Evolutionary conservation across 192 early-diverging fungal species (phyloP).

Genomic region (Martensiomyces pterosporus): DNA sequence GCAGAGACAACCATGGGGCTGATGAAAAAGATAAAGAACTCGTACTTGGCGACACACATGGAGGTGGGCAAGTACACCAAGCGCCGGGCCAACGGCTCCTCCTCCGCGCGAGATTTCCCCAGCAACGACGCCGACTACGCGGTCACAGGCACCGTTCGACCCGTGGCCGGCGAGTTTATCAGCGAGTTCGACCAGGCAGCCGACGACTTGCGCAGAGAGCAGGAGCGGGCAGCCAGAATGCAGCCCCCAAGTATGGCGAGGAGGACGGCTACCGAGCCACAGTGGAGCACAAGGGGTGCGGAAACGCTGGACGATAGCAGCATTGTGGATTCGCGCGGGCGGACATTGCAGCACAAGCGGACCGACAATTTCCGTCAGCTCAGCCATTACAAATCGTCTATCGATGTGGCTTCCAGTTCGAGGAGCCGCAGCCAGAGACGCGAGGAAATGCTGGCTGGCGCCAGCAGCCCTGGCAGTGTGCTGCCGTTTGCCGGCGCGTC

Average conservation of each 20-base stretch:
- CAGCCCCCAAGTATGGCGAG: neutral
- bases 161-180: slow-evolving; percentile 19
- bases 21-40: slow-evolving; percentile 46
- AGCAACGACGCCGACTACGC: neutral
- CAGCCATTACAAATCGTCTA: slow-evolving; percentile 21
- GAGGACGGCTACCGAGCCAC: neutral
- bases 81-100: slow-evolving; percentile 25
- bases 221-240: slow-evolving; percentile 1
- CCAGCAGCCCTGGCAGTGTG: no score
- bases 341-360: neutral
- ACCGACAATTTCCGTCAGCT: neutral
- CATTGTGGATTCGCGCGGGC: neutral
- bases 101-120: no score
- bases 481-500: neutral
- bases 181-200: slow-evolving; percentile 43
- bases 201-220: slow-evolving; percentile 21
- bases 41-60: slow-evolving; percentile 51
- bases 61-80: slow-evolving; percentile 56
- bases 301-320: slow-evolving; percentile 7
- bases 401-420: slow-evolving; percentile 42
- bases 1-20: slow-evolving; percentile 46
- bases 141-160: neutral
- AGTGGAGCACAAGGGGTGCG: slow-evolving; percentile 2
- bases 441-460: no score
- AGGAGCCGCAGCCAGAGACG: slow-evolving; percentile 17